Conservation (phyloP, 2,329 filamentous ascomycete genomes). For the Beauveria sp. region DNA sequence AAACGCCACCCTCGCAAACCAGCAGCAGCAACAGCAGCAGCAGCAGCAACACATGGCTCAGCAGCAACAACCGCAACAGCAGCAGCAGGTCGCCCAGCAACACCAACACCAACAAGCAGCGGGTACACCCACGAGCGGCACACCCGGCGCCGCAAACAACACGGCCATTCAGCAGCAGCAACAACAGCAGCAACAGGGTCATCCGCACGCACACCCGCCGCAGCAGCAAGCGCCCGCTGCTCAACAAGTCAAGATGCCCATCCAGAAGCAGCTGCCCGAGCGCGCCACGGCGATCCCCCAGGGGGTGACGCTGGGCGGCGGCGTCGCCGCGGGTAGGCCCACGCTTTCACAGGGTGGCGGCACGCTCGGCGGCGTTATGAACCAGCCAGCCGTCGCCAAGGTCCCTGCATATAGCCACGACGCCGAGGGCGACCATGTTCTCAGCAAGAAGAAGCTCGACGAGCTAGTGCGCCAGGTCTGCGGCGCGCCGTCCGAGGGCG, state of each 20-base stretch:
- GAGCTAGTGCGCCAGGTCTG: conserved; percentile 92
- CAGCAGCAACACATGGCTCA: conserved; percentile 7
- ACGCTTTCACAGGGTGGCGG: conserved; percentile 74
- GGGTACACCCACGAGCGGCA: conserved; percentile 15
- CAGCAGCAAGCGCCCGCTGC: conserved; percentile 25
- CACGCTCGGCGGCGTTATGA: conserved; percentile 72
- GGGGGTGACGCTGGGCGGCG: conserved; percentile 63
- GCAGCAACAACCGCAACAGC: conserved; percentile 13
- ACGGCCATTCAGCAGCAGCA: conserved; percentile 15
- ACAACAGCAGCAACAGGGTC: conserved; percentile 32
- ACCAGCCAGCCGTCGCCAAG: conserved; percentile 76
- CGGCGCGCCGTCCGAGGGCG: conserved; percentile 61
- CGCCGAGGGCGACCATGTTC: conserved; percentile 81
- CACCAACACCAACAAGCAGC: conserved; percentile 13
- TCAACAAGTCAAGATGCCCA: conserved; percentile 62
- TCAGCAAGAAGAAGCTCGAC: conserved; percentile 97
- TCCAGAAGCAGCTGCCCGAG: conserved; percentile 69
- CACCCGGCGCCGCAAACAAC: conserved; percentile 17
- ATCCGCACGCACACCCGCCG: conserved; percentile 42
- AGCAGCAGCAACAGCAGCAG: conserved; percentile 18
- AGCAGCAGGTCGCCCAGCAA: conserved; percentile 24
- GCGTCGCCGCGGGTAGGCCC: conserved; percentile 61
- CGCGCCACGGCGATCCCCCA: conserved; percentile 62
- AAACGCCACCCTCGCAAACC: conserved; percentile 22
- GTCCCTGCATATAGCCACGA: conserved; percentile 81